phyloP scores from a whole-genome alignment of 352 stramenopile genomes.

The Phytophthora sojae region DNA sequence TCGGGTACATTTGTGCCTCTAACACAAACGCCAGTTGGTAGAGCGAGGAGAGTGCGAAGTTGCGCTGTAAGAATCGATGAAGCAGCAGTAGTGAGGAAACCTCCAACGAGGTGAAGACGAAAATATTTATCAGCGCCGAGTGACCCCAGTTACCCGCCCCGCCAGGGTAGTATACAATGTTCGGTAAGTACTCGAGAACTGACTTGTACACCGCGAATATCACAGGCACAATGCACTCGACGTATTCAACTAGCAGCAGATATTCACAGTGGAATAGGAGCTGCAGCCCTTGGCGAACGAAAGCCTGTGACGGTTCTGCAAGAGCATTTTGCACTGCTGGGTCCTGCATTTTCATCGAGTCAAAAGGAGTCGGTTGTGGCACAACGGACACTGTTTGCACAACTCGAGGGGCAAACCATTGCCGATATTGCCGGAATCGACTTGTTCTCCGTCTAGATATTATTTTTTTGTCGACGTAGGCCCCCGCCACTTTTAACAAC shows the following conservation, averaged over 20 bases:
- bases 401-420: not conserved
- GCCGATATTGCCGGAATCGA: not conserved
- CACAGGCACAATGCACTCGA: slow-evolving; percentile 1
- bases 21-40: slow-evolving; percentile 4
- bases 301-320: not conserved
- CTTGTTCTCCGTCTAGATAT: not conserved
- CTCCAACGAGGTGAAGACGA: not conserved
- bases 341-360: not conserved
- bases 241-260: slow-evolving; percentile 1
- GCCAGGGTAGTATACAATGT: not conserved
- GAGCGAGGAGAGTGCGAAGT: not conserved
- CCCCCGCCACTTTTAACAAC: not conserved
- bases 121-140: not conserved
- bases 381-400: not conserved
- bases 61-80: not conserved
- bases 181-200: not conserved
- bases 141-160: not conserved
- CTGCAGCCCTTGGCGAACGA: not conserved
- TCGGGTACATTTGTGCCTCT: slow-evolving; percentile 1
- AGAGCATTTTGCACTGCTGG: not conserved
- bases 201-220: not conserved
- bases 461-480: not conserved
- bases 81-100: not conserved
- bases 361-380: not conserved
- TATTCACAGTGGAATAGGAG: slow-evolving; percentile 2